Evolutionary conservation across 768 basidiomycete genomes (phyloP).

Genomic region (Suillus paluster): DNA sequence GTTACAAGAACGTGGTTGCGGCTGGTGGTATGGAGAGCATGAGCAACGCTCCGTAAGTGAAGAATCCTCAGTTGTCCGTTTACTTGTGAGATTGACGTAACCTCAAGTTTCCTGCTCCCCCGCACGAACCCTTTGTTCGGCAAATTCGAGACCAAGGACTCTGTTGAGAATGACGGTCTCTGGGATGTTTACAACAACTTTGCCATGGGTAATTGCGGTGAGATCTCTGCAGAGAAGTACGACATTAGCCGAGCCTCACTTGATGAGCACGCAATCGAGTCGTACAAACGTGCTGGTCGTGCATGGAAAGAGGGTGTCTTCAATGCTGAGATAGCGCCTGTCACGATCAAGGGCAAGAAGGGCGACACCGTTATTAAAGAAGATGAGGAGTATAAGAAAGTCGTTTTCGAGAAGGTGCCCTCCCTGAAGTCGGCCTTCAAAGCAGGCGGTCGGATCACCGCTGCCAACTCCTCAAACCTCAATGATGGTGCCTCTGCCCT

Average conservation of each 20-base stretch:
- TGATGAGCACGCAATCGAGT: constrained; percentile 92
- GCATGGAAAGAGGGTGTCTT: constrained; percentile 91
- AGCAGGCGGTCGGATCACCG: constrained; percentile 87
- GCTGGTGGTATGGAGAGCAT: constrained; percentile 99
- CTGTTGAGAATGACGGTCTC: constrained; percentile 90
- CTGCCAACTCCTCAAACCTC: constrained; percentile 93
- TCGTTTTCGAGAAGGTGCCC: constrained; percentile 94
- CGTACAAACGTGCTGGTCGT: constrained; percentile 89
- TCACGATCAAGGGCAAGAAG: constrained; percentile 93
- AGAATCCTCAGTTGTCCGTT: constrained; percentile 7
- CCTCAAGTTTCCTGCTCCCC: constrained; percentile 73
- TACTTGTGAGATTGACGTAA: constrained; percentile 10
- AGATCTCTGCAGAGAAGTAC: constrained; percentile 81
- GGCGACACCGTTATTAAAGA: constrained; percentile 88
- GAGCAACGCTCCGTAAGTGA: constrained; percentile 95
- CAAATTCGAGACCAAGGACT: constrained; percentile 85
- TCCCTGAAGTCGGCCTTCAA: constrained; percentile 89
- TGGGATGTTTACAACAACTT: constrained; percentile 98
- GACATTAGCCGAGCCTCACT: constrained; percentile 84
- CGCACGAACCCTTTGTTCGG: constrained; percentile 86
- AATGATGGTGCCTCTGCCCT: constrained; percentile 97
- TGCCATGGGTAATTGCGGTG: constrained; percentile 98
- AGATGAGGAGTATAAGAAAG: constrained; percentile 98
- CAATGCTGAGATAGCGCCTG: constrained; percentile 84
- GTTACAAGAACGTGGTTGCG: constrained; percentile 83